Base-by-base conservation (phyloP, 2,329 filamentous ascomycete species). In the Neonectria hederae region DNA sequence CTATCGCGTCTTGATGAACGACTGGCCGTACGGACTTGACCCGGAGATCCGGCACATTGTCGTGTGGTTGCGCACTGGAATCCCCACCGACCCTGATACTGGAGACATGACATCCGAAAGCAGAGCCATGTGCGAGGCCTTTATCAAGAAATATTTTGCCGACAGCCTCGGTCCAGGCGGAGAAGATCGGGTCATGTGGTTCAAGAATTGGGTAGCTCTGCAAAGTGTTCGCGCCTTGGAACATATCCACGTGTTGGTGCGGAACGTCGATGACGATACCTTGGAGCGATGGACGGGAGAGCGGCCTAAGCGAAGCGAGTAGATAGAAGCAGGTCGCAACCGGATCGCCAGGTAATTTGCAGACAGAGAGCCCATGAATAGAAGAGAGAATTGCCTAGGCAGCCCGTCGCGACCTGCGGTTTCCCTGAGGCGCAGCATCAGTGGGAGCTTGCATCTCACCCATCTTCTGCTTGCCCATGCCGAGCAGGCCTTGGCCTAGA, bases 181-280 rank as follows among this genome's bases (percentile, higher is more conserved):
- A n/a, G 78, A 80, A 61, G 79, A 83, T 6, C 81, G 80, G 53
- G 87, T 90, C 48, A 76, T 94, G 65, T 98, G 94, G 93, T 97
- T 97, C 81, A 97, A 95, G 85, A 97, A 97, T 73, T 97, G 94
- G 94, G 89, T 89, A 64, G 89, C 89, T 26, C 81, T 97, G 76
- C 97, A 97, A 82, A 97, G 92, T 72, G 91, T 97, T 45, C 88
- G 94, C 72, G 87, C 92, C 3, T 83, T 97, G 51, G 94, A 97
- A 81, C 95, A 97, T 77, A 90, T 97, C 74, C 95, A 98, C 78
- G 89, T 98, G 35, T 75, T 91, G 72, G 86, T 90, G 54, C 84
- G 80, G 58, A 82, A 86, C 70, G 86, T 83, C 24, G 82, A 83
- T 51, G 80, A 83, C 30, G 83, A 83, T 28, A 76, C 84, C 62